These are phyloP conservation scores for Candida stauntonica DNA, from an alignment of 805 yeast genomes.

Conservation along the genomic window DNA sequence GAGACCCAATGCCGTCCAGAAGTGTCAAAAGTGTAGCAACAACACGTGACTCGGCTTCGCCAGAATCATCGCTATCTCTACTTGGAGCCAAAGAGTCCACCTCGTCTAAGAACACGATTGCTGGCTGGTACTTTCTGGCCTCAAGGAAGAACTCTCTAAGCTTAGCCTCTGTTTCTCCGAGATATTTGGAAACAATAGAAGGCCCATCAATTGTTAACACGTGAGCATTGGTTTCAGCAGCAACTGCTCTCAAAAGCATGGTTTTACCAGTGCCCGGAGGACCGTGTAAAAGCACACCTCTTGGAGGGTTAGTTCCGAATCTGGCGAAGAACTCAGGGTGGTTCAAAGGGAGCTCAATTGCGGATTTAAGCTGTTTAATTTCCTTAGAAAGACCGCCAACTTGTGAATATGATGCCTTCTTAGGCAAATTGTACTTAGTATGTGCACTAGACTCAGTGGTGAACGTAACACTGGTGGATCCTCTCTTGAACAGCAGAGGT, in stretches of 20 bases:
- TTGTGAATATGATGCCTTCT: conserved; percentile 40
- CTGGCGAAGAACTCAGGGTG: conserved; percentile 72
- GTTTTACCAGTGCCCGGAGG: conserved; percentile 98
- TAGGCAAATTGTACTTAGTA: conserved; percentile 42
- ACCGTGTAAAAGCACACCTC: conserved; percentile 92
- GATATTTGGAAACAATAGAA: conserved; percentile 83
- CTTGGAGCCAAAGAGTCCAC: conserved; percentile 89
- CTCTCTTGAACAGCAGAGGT: conserved; percentile 40
- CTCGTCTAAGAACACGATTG: conserved; percentile 87
- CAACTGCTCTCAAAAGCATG: conserved; percentile 77
- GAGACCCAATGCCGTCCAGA: conserved; percentile 72
- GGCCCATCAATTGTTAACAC: conserved; percentile 86
- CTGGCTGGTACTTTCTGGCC: conserved; percentile 81
- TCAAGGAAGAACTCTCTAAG: conserved; percentile 80
- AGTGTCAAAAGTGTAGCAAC: conserved; percentile 83
- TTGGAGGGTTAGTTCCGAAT: conserved; percentile 88
- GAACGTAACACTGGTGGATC: conserved; percentile 27
- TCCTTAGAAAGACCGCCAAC: conserved; percentile 79
- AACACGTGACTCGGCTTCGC: conserved; percentile 86
- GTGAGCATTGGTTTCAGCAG: conserved; percentile 76
- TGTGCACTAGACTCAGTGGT: conserved; percentile 26
- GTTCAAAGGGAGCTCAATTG: conserved; percentile 76
- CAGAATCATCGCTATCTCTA: conserved; percentile 77
- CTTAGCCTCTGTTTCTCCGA: conserved; percentile 91
- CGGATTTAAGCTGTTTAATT: conserved; percentile 53